phyloP scores from a whole-genome alignment of 176 grass and related monocot species.

The Echinochloa phyllopogon region DNA sequence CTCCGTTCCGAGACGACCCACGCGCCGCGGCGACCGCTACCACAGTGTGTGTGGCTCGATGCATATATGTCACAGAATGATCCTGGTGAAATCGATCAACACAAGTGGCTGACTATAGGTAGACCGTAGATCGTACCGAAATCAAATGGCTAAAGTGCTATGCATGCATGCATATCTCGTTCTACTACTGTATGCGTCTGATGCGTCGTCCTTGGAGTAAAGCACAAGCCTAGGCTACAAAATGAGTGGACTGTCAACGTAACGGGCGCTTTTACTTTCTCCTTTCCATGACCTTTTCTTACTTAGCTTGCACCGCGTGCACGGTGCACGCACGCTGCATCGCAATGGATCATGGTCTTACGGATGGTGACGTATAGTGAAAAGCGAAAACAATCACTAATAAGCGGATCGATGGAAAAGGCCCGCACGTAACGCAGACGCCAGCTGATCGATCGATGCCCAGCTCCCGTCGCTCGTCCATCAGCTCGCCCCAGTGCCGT shows the following conservation, averaged over 20 bases:
- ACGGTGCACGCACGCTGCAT: neutral
- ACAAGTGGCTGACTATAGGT: neutral
- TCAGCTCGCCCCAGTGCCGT: neutral
- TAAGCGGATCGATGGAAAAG: too few species aligned
- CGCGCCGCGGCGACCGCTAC: neutral
- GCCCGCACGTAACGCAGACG: neutral
- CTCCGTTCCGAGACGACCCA: neutral
- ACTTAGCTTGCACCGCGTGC: neutral
- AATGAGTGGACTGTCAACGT: neutral
- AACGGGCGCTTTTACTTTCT: conserved; percentile 27
- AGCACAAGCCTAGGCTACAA: neutral
- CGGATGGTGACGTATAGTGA: neutral
- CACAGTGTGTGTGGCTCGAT: neutral
- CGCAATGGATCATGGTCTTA: too few species aligned
- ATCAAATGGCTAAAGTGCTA: neutral
- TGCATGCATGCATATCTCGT: neutral
- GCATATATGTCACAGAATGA: neutral
- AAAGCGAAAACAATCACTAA: neutral
- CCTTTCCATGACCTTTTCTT: conserved; percentile 11
- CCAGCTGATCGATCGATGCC: neutral
- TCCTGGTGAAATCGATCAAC: neutral
- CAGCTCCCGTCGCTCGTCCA: neutral
- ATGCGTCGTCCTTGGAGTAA: neutral
- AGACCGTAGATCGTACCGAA: neutral
- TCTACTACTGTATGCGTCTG: neutral